Percentiles rank a stretch among this genome's conserved stretches.
phyloP scores from a whole-genome alignment of 2,329 filamentous ascomycete species.

The Microcyclosporella mali region DNA sequence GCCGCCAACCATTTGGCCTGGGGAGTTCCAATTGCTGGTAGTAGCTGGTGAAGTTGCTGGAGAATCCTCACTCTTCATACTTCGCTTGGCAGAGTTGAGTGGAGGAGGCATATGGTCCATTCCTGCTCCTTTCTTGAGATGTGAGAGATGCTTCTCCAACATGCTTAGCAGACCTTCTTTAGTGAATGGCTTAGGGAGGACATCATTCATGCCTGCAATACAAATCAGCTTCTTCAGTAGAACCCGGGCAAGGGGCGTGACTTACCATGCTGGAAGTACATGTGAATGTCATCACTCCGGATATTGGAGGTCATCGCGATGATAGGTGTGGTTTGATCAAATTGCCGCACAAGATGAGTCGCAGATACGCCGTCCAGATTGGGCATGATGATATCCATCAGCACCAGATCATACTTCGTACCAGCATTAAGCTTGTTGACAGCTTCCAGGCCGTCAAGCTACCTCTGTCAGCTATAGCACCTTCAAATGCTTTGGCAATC shows the following conservation, averaged over 20 bases:
- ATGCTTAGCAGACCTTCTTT: conserved; percentile 71
- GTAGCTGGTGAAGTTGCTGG: conserved; percentile 56
- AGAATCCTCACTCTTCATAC: conserved; percentile 58
- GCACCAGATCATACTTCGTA: conserved; percentile 56
- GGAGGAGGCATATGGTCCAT: conserved; percentile 46
- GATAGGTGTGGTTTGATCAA: conserved; percentile 74
- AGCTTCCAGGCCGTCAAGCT: conserved; percentile 84
- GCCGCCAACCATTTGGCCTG: conserved; percentile 52
- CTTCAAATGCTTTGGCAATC: conserved; percentile 1
- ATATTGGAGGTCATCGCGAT: conserved; percentile 99
- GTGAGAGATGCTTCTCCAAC: conserved; percentile 81
- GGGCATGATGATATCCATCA: conserved; percentile 79
- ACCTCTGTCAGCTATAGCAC: conserved; percentile 26
- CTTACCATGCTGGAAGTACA: conserved; percentile 94
- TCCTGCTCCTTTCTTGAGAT: conserved; percentile 59
- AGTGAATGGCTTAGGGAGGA: conserved; percentile 94
- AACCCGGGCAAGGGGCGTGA: neutral
- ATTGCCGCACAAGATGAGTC: conserved; percentile 85
- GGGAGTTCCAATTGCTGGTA: conserved; percentile 59
- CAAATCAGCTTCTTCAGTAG: conserved; percentile 3
- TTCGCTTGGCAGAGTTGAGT: conserved; percentile 48
- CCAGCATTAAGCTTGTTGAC: conserved; percentile 73
- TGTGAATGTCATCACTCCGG: conserved; percentile 88
- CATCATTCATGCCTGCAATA: conserved; percentile 83
- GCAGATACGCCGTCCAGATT: conserved; percentile 91